These are phyloP conservation scores for Crepidotus variabilis DNA, from an alignment of 768 basidiomycete species.

Conservation along the genomic window DNA sequence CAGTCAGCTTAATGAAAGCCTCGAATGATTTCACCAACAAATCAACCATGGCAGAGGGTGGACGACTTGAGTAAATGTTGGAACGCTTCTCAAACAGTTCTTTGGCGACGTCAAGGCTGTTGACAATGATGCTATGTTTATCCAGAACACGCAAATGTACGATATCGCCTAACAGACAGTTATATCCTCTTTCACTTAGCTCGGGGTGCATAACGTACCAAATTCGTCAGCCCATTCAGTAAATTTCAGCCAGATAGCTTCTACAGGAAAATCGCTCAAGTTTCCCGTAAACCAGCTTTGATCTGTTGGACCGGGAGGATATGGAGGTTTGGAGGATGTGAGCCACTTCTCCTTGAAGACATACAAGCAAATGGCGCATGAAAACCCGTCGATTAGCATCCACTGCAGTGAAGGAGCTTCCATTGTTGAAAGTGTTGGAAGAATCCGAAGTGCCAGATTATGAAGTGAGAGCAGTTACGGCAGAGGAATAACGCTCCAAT, in stretches of 20 bases:
- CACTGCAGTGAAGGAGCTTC: no score
- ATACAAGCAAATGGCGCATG: no score
- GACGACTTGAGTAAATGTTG: slow-evolving; percentile 40
- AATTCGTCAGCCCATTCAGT: slow-evolving; percentile 14
- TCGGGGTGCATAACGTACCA: slow-evolving; percentile 3
- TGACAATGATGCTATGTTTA: slow-evolving; percentile 19
- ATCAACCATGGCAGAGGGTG: slow-evolving; percentile 30
- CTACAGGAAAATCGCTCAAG: background rate
- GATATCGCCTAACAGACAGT: slow-evolving; percentile 7
- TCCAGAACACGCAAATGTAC: slow-evolving; percentile 16
- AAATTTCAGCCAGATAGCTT: slow-evolving; percentile 13
- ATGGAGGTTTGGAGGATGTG: background rate
- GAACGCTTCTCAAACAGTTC: slow-evolving; percentile 37
- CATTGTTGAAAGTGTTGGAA: no score
- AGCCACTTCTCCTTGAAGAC: no score
- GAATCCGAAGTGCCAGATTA: no score
- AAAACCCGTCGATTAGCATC: no score
- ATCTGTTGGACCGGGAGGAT: background rate
- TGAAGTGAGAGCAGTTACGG: no score
- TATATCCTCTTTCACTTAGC: background rate
- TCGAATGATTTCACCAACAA: slow-evolving; percentile 24
- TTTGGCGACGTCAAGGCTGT: slow-evolving; percentile 11
- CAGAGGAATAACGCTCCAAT: no score
- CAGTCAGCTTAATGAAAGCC: background rate
- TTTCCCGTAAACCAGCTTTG: background rate